These are phyloP conservation scores for Byssoonygena ceratinophila DNA, from an alignment of 2,329 filamentous ascomycete genomes.

Conservation along the genomic window DNA sequence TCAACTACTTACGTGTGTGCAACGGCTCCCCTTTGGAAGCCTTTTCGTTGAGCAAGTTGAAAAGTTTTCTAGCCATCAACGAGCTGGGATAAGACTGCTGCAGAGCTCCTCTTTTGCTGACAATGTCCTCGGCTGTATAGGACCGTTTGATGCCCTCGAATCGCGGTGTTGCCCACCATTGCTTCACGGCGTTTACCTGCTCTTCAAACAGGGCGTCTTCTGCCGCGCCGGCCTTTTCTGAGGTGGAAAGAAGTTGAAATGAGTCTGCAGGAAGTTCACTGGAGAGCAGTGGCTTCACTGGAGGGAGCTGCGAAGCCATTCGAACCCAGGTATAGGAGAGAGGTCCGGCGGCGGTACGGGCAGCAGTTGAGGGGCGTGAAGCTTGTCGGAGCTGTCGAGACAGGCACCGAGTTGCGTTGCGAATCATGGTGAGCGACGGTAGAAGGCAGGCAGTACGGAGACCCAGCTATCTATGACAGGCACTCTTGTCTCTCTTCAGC, in stretches of 20 bases:
- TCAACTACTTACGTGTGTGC: conserved; percentile 69
- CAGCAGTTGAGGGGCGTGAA: conserved; percentile 18
- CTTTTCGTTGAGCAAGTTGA: conserved; percentile 72
- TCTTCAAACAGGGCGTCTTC: conserved; percentile 79
- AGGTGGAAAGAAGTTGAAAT: conserved; percentile 73
- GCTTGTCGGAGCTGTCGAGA: conserved; percentile 23
- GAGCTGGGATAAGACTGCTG: conserved; percentile 85
- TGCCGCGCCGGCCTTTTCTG: conserved; percentile 62
- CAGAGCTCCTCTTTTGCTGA: conserved; percentile 81
- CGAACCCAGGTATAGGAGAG: conserved; percentile 33
- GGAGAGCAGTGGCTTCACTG: conserved; percentile 53
- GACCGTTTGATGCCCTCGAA: conserved; percentile 84
- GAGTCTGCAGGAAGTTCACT: conserved; percentile 57
- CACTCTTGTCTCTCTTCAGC: no score
- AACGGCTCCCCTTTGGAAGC: conserved; percentile 72
- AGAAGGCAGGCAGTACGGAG: no score
- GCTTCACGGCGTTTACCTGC: conserved; percentile 72
- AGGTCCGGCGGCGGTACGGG: conserved; percentile 24
- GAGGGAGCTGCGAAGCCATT: conserved; percentile 47
- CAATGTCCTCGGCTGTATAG: conserved; percentile 81
- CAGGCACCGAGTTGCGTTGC: conserved; percentile 28
- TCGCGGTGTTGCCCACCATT: conserved; percentile 81
- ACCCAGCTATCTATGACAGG: no score
- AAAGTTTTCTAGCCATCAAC: conserved; percentile 88
- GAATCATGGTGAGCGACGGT: conserved; percentile 25